Evolutionary conservation across 2,329 filamentous ascomycete species (phyloP), one percentile per base, ranked within the genome.

Genomic region (Zymoseptoria pseudotritici): DNA sequence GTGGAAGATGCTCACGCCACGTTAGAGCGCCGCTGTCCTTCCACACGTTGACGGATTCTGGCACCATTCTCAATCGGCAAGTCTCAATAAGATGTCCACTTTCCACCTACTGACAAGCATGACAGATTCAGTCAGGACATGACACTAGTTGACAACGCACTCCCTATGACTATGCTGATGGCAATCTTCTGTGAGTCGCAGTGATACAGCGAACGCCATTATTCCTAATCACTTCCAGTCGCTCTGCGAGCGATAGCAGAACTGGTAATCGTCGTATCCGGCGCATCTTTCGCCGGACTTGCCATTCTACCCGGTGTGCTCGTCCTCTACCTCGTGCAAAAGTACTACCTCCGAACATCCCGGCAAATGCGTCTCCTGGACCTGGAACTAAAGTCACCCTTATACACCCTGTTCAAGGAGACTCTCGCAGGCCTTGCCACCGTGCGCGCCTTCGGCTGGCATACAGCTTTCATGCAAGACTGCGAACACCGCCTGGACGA

Each of bases 391-490:
- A 79, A 79, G 60, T 75, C 76, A 1, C 79, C 80, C 0, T 71
- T 83, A 0, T 82, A 79, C 64, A 77, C 79, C 0, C 77, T 82
- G 42, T 83, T 83, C 63, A 69, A 78, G 8, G 82, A 84, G 58
- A 79, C 78, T 0, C 66, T 82, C 0, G 69, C 73, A 5, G 81
- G 81, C 0, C 63, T 83, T 0, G 63, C 74, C 0, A 83, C 79
- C 0, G 78, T 84, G 42, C 78, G 81, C 8, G 77, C 81, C 0
- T 83, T 81, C 54, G 75, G 75, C 2, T 83, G 80, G 79, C 69
- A 73, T 10, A 64, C 65, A 1, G 67, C 71, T 2, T 73, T 78
- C 46, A 67, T 72, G 1, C 67, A 75, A 19, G 75, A 76, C 55
- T 76, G 73, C 1, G 69, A 73, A 0, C 59, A 63, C 0, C 61